Percentiles rank a stretch among this genome's conserved stretches.
phyloP scores from a whole-genome alignment of 2,329 filamentous ascomycete genomes.

The Colletotrichum liriopes region DNA sequence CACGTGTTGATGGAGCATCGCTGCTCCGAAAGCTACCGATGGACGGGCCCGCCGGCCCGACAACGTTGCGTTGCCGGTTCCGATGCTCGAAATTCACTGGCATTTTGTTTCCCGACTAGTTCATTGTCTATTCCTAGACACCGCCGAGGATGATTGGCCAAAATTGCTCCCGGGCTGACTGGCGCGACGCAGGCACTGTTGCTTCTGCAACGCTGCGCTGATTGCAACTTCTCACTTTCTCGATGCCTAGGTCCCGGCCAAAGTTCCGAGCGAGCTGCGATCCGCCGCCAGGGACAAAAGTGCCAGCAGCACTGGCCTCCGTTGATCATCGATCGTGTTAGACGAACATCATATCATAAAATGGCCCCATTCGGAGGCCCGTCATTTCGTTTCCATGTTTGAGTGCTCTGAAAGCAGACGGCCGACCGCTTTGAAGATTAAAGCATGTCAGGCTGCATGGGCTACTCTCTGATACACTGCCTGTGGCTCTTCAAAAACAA shows the following conservation, averaged over 20 bases:
- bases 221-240: not conserved
- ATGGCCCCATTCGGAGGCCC: not conserved
- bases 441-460: not conserved
- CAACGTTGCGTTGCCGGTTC: too few relatives aligned
- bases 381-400: not conserved
- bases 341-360: not conserved
- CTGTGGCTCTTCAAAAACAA: not conserved
- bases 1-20: constrained; percentile 34
- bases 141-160: not conserved
- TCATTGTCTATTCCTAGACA: not conserved
- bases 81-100: not conserved
- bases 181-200: not conserved
- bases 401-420: not conserved
- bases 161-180: not conserved
- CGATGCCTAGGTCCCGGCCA: too few relatives aligned
- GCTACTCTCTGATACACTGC: not conserved
- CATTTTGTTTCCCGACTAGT: too few relatives aligned
- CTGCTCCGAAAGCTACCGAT: constrained; percentile 24
- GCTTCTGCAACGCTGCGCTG: not conserved
- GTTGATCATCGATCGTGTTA: not conserved
- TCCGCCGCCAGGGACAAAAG: not conserved
- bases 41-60: not conserved
- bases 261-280: not conserved
- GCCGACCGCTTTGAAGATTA: not conserved
- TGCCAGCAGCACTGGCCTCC: too few relatives aligned